Evolutionary conservation across 23 red algal genomes (phyloP), one percentile per base, ranked within the genome.

Genomic region (Pyropia haitanensis): DNA sequence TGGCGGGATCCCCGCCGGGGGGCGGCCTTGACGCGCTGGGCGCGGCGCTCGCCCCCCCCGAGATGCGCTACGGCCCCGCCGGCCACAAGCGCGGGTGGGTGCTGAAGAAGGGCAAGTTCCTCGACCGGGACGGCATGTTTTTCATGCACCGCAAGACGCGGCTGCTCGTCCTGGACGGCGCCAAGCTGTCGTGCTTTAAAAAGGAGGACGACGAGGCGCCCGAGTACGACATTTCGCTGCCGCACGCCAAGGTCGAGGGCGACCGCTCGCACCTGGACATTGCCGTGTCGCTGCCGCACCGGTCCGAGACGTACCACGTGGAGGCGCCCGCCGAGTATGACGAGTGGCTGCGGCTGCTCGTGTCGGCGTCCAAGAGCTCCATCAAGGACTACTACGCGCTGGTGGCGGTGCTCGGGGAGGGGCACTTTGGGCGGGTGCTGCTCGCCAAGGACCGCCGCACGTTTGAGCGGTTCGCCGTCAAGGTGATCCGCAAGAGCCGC

Each of bases 361-460:
- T 54, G 44, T 61, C 59, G 51, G 81, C 81, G 55, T 70, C 63
- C 66, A 72, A 75, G 62, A 87, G 70, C 53, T 76, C 60, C 33
- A 83, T 91, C 61, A 83, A 91, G 59, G 77, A 91, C 63, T 91
- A 75, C 67, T 91, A 91, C 53, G 79, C 72, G 2, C 72, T 91
- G 23, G 60, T 73, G 12, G 80, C 51, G 30, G 71, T 72, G 18
- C 23, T 91, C n/a, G 87, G 87, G 12, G 77, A 83, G n/a, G 87
- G 87, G 8, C 78, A 82, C 24, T 91, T 91, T 81, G 87, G 87
- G 51, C 75, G 70, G 18, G 87, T 91, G 58, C 51, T 82, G 17
- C 48, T 91, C 9, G 87, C 87, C 14, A 78, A 73, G 64, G 87
- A 91, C 62, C 64, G 79, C 23, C 64, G 64, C 24, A 91, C 78